Evolutionary conservation across 352 stramenopile species (phyloP), one percentile per base, ranked within the genome.

Genomic region (Phytophthora hybrid): DNA sequence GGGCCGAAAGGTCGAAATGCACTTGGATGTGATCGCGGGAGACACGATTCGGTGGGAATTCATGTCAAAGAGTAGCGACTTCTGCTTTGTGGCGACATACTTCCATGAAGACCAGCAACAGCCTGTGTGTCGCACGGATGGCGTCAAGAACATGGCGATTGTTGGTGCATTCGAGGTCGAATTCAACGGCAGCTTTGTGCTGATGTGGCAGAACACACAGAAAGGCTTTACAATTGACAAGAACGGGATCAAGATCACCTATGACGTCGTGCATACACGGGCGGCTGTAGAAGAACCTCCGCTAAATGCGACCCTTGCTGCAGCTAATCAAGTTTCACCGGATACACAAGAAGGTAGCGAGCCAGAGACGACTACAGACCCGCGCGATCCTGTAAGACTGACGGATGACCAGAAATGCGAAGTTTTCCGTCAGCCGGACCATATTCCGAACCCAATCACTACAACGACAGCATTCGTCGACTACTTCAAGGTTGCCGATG

Each of bases 1-100:
- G 21, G 85, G 85, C 6, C 83, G 89, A 11, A 90, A 83, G 31
- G 74, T 93, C 53, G 87, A 95, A 58, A 95, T 95, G 89, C 89
- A 95, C 68, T 67, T 95, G 32, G 85, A 95, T 56, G 87, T 95
- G 9, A 76, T 83, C 7, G 77, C 82, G 0, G 84, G 86, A 1
- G 89, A 95, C 58, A 78, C 76, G 5, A 81, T 95, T 55, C 64
- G 73, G 18, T 95, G 89, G 89, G 67, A 83, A 13, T 94, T 91
- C 32, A 65, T 73, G 18, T 83, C 80, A 39, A 88, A 83, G 29
- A 91, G 79, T 57, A 86, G 78, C 23, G 83, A 90, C 1, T 93
- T 89, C 39, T 82, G 79, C 59, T 95, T 93, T 51, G 68, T 77
- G 4, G 85, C 82, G 3, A 91, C 82, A 14, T 85, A 87, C 29